Base-by-base conservation (phyloP, 23 red algal genomes). In the Chondrus crispus region DNA sequence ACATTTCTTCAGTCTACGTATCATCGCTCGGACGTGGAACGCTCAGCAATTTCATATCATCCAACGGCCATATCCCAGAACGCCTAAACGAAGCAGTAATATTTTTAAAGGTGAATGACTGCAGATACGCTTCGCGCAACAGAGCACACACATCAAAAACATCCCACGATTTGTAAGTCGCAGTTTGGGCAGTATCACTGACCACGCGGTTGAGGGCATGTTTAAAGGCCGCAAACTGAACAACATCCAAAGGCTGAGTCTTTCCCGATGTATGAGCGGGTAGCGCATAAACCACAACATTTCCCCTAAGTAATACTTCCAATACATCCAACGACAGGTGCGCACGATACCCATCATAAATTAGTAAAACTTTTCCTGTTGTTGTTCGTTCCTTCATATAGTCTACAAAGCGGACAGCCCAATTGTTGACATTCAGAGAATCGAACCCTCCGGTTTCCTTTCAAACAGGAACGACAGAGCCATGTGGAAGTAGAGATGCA, bases 31-130 rank as follows among this genome's bases (percentile, higher is more conserved):
- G 80, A n/a, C 80, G 80, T 4, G 60, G 80, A 41, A 66, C 54
- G 33, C 26, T 3, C 12, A 85, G 16, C 6, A 85, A n/a, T 19
- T 57, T 20, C 47, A 42, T 42, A 10, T 51, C 2, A 38, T 22
- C 20, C 14, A 85, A 32, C 2, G 80, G 53, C 80, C 54, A 85
- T 12, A 41, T 36, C 16, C 80, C 80, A n/a, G 46, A 37, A 5
- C 80, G 49, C 30, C 80, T 19, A 85, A 68, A 85, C 3, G 53
- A 51, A 26, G 80, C 53, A 24, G 9, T 4, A 41, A 85, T 85
- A 22, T 57, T 57, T 22, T 57, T 57, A 14, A 16, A 14, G 52
- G 52, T 57, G 52, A 57, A 57, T 16, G 52, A 57, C 52, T 57
- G 52, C 52, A 22, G 14, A 57, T 57, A 57, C 16, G 52, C 52